Conservation (phyloP, 192 early-diverging fungal genomes). For the Helicostylum pulchrum region DNA sequence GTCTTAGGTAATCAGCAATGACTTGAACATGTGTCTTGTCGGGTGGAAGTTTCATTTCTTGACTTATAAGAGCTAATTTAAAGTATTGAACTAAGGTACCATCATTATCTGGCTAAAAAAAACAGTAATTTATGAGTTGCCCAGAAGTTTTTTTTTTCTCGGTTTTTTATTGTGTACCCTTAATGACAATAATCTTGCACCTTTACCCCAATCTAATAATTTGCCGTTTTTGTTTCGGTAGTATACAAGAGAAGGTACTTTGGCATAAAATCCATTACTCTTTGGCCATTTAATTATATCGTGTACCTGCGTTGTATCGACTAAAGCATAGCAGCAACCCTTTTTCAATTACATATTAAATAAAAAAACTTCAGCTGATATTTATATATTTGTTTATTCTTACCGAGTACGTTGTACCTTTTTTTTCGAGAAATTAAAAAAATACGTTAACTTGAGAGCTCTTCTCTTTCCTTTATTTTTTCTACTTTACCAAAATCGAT, state of each 20-base stretch:
- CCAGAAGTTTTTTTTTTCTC: too few species aligned
- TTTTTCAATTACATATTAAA: not conserved
- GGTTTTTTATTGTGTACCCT: conserved; percentile 6
- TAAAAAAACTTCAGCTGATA: not conserved
- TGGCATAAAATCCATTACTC: conserved; percentile 23
- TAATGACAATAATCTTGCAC: conserved; percentile 33
- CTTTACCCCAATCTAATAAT: conserved; percentile 42
- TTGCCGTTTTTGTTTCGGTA: conserved; percentile 31
- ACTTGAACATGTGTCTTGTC: not conserved
- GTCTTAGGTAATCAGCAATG: conserved; percentile 11
- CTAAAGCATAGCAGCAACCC: conserved; percentile 44
- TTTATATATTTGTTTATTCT: not conserved
- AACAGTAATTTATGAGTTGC: too few species aligned
- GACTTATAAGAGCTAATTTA: conserved; percentile 1
- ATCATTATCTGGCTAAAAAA: not conserved
- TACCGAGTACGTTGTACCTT: conserved; percentile 9
- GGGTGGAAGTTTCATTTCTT: conserved; percentile 12
- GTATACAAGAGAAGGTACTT: conserved; percentile 36
- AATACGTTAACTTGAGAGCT: not conserved
- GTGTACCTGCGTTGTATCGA: conserved; percentile 36
- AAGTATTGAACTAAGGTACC: conserved; percentile 4
- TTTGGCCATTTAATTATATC: conserved; percentile 46
- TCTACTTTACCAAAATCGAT: conserved; percentile 40
- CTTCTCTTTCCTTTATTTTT: not conserved
- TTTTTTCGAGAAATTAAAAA: not conserved